Base-by-base conservation (phyloP, 2,329 filamentous ascomycete genomes). In the Colletotrichum sp. region DNA sequence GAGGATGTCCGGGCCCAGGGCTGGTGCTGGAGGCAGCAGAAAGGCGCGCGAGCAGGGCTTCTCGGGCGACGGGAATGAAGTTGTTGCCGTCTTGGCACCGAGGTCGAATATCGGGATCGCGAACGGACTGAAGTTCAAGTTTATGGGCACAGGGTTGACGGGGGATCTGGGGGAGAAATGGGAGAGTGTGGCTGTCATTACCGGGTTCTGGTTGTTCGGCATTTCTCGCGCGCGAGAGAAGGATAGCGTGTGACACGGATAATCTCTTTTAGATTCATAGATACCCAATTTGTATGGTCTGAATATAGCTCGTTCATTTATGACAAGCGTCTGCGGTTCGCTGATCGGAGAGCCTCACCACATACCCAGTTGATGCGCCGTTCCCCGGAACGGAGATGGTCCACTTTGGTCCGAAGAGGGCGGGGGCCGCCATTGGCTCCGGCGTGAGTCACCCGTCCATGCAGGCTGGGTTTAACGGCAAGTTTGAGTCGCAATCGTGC, bases 331-430 rank as follows among this genome's bases (percentile, higher is more conserved):
- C n/a, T 3, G 0, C 0, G 43, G 12, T 52, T 21, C 5, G 2
- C 10, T 21, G n/a, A 0, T 21, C 43, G 0, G 10, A 0, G 0
- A 3, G 4, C n/a, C 1, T 52, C n/a, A 21, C 43, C 43, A 52
- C 6, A 24, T 13, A 52, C 3, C 43, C n/a, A 0, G 43, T 24
- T 2, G 43, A 52, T 21, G 12, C n/a, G 43, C 18, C 38, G 32
- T 34, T 34, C 0, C 0, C 34, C 34, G 43, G 43, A 52, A 52
- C 43, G n/a, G n/a, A 52, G 0, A 3, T 52, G 24, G 13, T 28
- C 55, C 55, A 58, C 55, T 58, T 58, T 28, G 55, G 55, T 28
- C 55, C 55, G 55, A 28, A 21, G 21, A 28, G 3, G 34, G 34
- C 34, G 34, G 14, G 24, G 55, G 16, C 43, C 43, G 43, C 43